Conservation (phyloP, 306 rosid species). For the Vigna hirtella region DNA sequence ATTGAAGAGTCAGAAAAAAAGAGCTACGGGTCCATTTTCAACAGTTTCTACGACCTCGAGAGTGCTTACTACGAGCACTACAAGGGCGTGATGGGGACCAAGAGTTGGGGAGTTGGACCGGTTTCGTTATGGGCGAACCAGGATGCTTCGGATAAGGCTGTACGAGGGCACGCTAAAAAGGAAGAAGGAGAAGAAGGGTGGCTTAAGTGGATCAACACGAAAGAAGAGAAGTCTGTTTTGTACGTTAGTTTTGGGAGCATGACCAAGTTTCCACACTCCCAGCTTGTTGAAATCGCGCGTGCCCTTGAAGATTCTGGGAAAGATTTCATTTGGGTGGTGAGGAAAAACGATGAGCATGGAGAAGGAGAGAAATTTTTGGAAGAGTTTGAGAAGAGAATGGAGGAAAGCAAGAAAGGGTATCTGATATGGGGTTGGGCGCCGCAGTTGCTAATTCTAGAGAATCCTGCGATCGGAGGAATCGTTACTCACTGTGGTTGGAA, state of each 20-base stretch:
- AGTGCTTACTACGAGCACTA: constrained; percentile 44
- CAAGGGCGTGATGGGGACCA: constrained; percentile 40
- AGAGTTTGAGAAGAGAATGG: constrained; percentile 44
- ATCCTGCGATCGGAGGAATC: constrained; percentile 41
- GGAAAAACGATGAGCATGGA: constrained; percentile 32
- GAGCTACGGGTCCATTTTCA: constrained; percentile 51
- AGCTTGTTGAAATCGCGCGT: constrained; percentile 43
- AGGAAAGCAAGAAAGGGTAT: constrained; percentile 25
- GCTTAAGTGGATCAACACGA: constrained; percentile 47
- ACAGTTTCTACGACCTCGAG: constrained; percentile 51
- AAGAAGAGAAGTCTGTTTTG: constrained; percentile 36
- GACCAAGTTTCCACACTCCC: constrained; percentile 42
- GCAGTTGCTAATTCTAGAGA: constrained; percentile 43
- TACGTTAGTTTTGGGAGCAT: constrained; percentile 49
- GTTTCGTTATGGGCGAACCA: constrained; percentile 51
- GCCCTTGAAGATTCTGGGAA: constrained; percentile 41
- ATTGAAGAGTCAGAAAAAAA: constrained; percentile 43
- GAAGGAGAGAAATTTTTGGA: constrained; percentile 24
- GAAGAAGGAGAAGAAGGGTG: constrained; percentile 42
- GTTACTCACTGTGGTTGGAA: constrained; percentile 52
- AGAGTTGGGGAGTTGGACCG: constrained; percentile 54
- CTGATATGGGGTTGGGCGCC: constrained; percentile 54
- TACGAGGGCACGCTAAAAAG: constrained; percentile 35
- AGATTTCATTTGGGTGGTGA: constrained; percentile 45
- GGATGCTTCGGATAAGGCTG: constrained; percentile 43